A percentile compares a stretch with the other conserved stretches of the same genome.
phyloP scores from a whole-genome alignment of 352 stramenopile genomes.

The Blastocystis sp. region DNA sequence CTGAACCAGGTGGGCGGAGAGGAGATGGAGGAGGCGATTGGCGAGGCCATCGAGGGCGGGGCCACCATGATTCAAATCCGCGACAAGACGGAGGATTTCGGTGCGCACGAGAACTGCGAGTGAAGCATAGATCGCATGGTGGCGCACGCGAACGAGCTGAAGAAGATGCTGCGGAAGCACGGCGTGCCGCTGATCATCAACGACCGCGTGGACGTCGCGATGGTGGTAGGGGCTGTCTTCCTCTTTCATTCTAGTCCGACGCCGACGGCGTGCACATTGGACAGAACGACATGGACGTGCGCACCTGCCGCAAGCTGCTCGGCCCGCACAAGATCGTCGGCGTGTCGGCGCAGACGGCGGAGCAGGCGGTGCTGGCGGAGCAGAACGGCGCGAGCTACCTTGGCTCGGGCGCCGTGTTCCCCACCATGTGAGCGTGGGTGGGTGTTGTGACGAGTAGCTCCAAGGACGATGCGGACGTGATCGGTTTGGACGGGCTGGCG shows the following conservation, averaged over 20 bases:
- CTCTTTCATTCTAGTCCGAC: slow-evolving; percentile 17
- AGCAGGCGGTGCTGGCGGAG: slow-evolving; percentile 51
- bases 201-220: slow-evolving; percentile 68
- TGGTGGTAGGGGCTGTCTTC: slow-evolving; percentile 13
- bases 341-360: slow-evolving; percentile 60
- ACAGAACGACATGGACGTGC: slow-evolving; percentile 42
- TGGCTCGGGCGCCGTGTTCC: slow-evolving; percentile 58
- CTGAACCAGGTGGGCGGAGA: slow-evolving; percentile 59
- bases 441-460: slow-evolving; percentile 17
- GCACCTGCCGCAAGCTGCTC: slow-evolving; percentile 9
- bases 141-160: slow-evolving; percentile 39
- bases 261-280: slow-evolving; percentile 67
- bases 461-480: slow-evolving; percentile 59
- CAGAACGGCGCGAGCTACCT: slow-evolving; percentile 49
- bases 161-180: slow-evolving; percentile 14
- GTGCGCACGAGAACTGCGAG: neutral
- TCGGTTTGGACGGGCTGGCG: slow-evolving; percentile 44
- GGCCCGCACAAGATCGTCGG: slow-evolving; percentile 59
- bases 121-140: slow-evolving; percentile 58
- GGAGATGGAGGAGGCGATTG: slow-evolving; percentile 34
- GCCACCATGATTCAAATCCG: slow-evolving; percentile 67
- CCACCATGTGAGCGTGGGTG: slow-evolving; percentile 17
- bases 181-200: slow-evolving; percentile 68
- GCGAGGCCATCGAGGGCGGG: slow-evolving; percentile 33
- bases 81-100: slow-evolving; percentile 67